Base-by-base conservation (phyloP, 2,329 filamentous ascomycete species). In the Bipolaris sorokiniana region DNA sequence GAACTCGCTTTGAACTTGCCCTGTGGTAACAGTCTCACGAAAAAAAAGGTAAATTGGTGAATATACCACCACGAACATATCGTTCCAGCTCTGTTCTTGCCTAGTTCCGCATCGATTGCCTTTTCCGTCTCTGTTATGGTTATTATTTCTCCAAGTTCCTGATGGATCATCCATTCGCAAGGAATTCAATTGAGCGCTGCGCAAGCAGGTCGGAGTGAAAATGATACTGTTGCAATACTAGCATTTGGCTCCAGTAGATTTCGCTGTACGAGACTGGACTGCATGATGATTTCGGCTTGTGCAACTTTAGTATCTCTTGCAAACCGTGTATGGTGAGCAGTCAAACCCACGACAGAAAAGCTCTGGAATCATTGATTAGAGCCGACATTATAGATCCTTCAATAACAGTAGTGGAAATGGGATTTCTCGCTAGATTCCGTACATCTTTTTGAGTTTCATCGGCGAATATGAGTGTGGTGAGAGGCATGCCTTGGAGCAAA, bases 321-420 rank as follows among this genome's bases (percentile, higher is more conserved):
- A 15, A 7, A 4, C 22, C 28, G 11, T 13, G 7, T 13, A 16
- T 13, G 5, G 1, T 18, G 10, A 42, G 3, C 33, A 3, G 10
- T 22, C 18, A 18, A n/a, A n/a, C 16, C n/a, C 7, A 15, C 1
- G 22, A 33, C 11, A 28, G 50, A 31, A 70, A 66, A 0, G 61
- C 51, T 45, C 51, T 54, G 15, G 45, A 53, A 61, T 73, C 22
- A 74, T 69, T 36, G 4, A 86, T 81, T 1, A 93, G 72, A 0
- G 85, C 82, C 1, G 85, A 79, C 1, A 91, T 66, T 1, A 90
- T 81, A 0, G 84, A 83, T 1, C 84, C 80, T 2, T 87, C 88
- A 9, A 92, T 85, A 0, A 92, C 88, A 0, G 90, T 89, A 0
- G 86, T 86, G 1, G 84, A 87, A 90, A 94, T 94, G 0, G 90